A percentile compares a stretch with the other conserved stretches of the same genome.
Evolutionary conservation across 768 basidiomycete genomes (phyloP).

Genomic region (Candolleomyces aberdarensis): DNA sequence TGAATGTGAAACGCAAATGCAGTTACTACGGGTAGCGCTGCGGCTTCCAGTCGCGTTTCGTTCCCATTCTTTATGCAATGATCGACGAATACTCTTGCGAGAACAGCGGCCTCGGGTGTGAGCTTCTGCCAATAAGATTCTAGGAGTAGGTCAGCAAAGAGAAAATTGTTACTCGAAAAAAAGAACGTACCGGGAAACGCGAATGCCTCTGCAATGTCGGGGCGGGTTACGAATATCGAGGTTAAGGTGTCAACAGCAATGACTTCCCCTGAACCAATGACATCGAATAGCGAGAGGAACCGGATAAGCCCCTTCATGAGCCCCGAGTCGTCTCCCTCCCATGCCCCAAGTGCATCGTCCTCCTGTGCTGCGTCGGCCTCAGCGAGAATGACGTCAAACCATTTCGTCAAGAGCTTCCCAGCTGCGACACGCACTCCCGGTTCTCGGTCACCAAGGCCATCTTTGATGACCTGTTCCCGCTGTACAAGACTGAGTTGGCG

Average conservation of each 20-base stretch:
- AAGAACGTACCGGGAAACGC: conserved; percentile 66
- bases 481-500: conserved; percentile 74
- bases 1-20: conserved; percentile 85
- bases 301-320: conserved; percentile 42
- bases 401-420: conserved; percentile 70
- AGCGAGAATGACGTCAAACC: conserved; percentile 66
- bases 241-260: conserved; percentile 81
- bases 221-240: conserved; percentile 70
- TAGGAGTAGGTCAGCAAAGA: conserved; percentile 21
- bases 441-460: conserved; percentile 90
- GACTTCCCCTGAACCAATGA: conserved; percentile 64
- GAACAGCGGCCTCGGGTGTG: conserved; percentile 76
- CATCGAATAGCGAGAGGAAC: conserved; percentile 49
- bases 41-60: conserved; percentile 63
- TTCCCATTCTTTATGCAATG: conserved; percentile 64
- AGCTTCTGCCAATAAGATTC: conserved; percentile 75
- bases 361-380: conserved; percentile 29
- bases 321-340: conserved; percentile 45
- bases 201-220: conserved; percentile 67
- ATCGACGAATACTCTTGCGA: conserved; percentile 84
- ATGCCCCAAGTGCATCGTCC: conserved; percentile 27
- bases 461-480: conserved; percentile 79
- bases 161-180: background rate
- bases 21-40: conserved; percentile 84
- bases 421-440: conserved; percentile 79